These are phyloP conservation scores for Aspergillus sclerotioniger DNA, from an alignment of 495 filamentous ascomycete species.

Conservation along the genomic window DNA sequence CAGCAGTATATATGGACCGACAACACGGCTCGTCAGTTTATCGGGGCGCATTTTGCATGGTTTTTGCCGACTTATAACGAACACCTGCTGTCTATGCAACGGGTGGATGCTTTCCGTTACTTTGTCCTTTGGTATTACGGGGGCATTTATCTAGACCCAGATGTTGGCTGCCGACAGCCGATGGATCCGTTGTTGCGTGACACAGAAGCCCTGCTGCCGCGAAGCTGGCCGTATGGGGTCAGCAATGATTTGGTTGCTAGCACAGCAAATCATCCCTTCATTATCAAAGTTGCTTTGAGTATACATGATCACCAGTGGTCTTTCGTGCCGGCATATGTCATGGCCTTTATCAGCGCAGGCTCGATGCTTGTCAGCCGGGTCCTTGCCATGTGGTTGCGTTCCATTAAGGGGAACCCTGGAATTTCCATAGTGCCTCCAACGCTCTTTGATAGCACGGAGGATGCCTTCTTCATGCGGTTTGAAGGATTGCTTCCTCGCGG, in stretches of 20 bases:
- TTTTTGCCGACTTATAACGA: conserved; percentile 63
- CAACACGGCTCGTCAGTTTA: conserved; percentile 55
- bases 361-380: neutral
- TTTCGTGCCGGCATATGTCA: neutral
- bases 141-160: conserved; percentile 70
- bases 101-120: conserved; percentile 69
- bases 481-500: neutral
- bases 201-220: neutral
- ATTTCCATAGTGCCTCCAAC: neutral
- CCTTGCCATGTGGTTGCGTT: neutral
- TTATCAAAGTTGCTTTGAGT: neutral
- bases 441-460: neutral
- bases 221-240: neutral
- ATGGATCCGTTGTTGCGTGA: neutral
- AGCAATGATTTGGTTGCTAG: neutral
- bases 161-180: conserved; percentile 25
- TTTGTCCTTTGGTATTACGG: conserved; percentile 66
- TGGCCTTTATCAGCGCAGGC: neutral
- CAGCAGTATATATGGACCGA: conserved; percentile 63
- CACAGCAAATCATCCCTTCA: neutral
- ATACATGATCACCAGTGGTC: neutral
- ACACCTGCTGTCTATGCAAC: conserved; percentile 65
- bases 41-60: conserved; percentile 60
- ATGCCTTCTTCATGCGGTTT: neutral
- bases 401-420: neutral